Percentiles rank a stretch among this genome's conserved stretches.
Evolutionary conservation across 805 yeast genomes (phyloP).

Genomic region (Maudiozyma serrabonitensis): DNA sequence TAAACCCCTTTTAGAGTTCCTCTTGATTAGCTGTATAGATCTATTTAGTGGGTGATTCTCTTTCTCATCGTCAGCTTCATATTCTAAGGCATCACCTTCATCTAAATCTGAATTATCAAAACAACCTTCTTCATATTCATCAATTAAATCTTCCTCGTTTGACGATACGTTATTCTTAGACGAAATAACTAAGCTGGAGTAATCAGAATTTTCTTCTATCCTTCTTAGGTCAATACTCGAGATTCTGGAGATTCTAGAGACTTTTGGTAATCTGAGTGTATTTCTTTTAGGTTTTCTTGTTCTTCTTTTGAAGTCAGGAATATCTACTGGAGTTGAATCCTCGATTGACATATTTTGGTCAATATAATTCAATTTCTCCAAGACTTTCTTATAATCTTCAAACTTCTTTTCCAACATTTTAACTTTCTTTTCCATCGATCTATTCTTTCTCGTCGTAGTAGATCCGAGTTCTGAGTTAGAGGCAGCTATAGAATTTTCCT

Average conservation of each 20-base stretch:
- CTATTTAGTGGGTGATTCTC: conserved; percentile 4
- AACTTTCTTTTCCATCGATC: conserved; percentile 19
- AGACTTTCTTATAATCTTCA: conserved; percentile 19
- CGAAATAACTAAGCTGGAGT: conserved; percentile 5
- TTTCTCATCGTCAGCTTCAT: conserved; percentile 14
- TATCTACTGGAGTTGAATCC: neutral
- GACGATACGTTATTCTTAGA: neutral
- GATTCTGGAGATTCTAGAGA: conserved; percentile 17
- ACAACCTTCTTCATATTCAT: conserved; percentile 1
- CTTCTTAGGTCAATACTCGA: conserved; percentile 18
- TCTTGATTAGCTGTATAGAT: neutral
- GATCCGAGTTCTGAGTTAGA: neutral
- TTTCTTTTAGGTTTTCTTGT: neutral
- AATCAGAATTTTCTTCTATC: conserved; percentile 20
- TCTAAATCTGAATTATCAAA: conserved; percentile 1
- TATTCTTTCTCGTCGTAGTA: conserved; percentile 4
- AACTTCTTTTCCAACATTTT: conserved; percentile 23
- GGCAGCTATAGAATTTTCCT: neutral
- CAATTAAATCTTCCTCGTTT: conserved; percentile 1
- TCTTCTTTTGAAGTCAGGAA: neutral
- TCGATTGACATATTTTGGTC: neutral
- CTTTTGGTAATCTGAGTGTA: neutral
- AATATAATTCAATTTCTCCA: conserved; percentile 10
- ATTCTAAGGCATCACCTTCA: conserved; percentile 7
- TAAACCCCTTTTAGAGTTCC: conserved; percentile 11